A percentile compares a stretch with the other conserved stretches of the same genome.
Evolutionary conservation across 495 filamentous ascomycete genomes (phyloP).

Genomic region (Trichoderma asperelloides): DNA sequence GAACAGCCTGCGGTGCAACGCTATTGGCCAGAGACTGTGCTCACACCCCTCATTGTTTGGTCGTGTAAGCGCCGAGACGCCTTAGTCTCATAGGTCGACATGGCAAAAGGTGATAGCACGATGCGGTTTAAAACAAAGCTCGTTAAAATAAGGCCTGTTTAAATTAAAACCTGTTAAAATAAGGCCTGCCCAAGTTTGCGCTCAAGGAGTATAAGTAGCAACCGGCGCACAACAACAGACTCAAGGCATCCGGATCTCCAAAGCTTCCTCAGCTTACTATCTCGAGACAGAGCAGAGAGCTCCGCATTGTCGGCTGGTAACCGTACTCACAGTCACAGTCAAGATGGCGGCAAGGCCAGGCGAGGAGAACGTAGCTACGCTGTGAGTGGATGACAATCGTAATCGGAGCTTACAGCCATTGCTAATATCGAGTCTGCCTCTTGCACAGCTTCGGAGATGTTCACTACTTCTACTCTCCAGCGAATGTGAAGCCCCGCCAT

Average conservation of each 20-base stretch:
- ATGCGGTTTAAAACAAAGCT: background rate
- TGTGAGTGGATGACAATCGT: slow-evolving; percentile 47
- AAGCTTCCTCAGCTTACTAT: background rate
- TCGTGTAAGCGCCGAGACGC: slow-evolving; percentile 3
- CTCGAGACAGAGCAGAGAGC: background rate
- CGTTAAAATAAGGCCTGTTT: too few species aligned
- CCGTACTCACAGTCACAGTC: background rate
- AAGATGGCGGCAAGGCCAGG: slow-evolving; percentile 70
- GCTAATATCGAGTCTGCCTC: background rate
- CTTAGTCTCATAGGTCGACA: background rate
- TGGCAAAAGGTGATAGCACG: slow-evolving; percentile 3
- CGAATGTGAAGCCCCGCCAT: slow-evolving; percentile 59
- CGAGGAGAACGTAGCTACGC: slow-evolving; percentile 68
- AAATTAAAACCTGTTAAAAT: too few species aligned
- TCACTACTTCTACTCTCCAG: slow-evolving; percentile 77
- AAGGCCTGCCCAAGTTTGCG: background rate
- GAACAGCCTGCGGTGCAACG: background rate
- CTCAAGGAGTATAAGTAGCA: background rate
- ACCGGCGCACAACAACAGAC: background rate
- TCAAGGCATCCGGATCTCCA: background rate
- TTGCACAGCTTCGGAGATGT: slow-evolving; percentile 69
- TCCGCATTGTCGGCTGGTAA: background rate
- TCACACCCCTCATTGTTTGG: background rate
- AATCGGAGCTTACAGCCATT: slow-evolving; percentile 1
- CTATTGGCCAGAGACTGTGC: background rate